phyloP scores from a whole-genome alignment of 345 rosid species.

The Balakata baccata region DNA sequence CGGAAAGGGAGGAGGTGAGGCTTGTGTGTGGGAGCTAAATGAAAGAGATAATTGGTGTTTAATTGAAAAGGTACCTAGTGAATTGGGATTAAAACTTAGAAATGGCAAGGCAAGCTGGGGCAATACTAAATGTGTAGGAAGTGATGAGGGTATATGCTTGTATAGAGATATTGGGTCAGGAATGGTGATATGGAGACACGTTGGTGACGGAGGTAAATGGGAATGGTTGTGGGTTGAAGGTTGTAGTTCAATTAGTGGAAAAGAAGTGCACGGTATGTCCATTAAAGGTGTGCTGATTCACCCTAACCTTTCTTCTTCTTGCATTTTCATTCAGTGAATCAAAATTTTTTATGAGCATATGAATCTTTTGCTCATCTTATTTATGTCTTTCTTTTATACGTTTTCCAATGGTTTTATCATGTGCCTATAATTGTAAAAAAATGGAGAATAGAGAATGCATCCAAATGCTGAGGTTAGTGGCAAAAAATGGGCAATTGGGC shows the following conservation, averaged over 20 bases:
- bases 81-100: constrained; percentile 34
- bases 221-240: constrained; percentile 58
- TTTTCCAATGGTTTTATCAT: no score
- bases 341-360: background rate
- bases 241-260: constrained; percentile 26
- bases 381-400: no score
- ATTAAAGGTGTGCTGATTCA: constrained; percentile 41
- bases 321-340: background rate
- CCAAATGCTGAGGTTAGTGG: background rate
- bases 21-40: constrained; percentile 41
- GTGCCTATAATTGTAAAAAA: no score
- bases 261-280: constrained; percentile 27
- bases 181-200: constrained; percentile 47
- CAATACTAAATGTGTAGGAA: constrained; percentile 41
- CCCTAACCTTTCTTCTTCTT: constrained; percentile 36
- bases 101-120: constrained; percentile 41
- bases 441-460: background rate
- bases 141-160: constrained; percentile 38
- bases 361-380: background rate
- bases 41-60: constrained; percentile 31
- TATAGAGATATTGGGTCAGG: constrained; percentile 50
- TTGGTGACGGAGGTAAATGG: constrained; percentile 31
- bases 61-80: constrained; percentile 33
- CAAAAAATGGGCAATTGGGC: background rate
- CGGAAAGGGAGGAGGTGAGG: constrained; percentile 24